Base-by-base conservation (phyloP, 129 eudicot genomes). In the Centrapalus pauciflorus region DNA sequence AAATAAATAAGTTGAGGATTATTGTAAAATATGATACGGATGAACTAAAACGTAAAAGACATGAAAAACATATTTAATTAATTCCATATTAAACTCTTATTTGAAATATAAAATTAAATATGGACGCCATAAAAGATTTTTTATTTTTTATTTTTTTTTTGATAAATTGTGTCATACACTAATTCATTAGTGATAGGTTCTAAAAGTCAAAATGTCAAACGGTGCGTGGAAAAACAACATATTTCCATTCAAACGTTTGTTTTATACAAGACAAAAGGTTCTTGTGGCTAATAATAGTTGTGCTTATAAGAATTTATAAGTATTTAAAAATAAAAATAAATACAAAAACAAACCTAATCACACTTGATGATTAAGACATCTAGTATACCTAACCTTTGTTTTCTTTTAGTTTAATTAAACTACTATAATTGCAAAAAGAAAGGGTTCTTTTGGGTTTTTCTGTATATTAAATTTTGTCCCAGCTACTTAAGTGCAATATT, bases 391-490 rank as follows among this genome's bases (percentile, higher is more conserved):
- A 74, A 64, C 52, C 48, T 38, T 20, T 40, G 5, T 38, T 74
- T n/a, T 65, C 10, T 9, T 40, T 40, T 64, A 25, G 21, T 69
- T 55, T 24, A 24, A 2, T 37, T 32, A 66, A 29, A 38, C 58
- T 64, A 57, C 66, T 64, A n/a, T n/a, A n/a, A n/a, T n/a, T 40
- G 72, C 66, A 55, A 55, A 72, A 74, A 60, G 72, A 72, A 74
- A 60, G 72, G 66, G 64, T 74, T 73, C 64, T 73, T 65, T 64
- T 73, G 72, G 71, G 78, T 41, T 64, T 55, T 64, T 21, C 70
- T 51, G 28, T 19, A 9, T 28, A n/a, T 20, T 11, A 41, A 28
- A 11, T 21, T 29, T 43, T 21, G 6, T 57, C 10, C 3, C n/a
- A n/a, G n/a, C 59, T 21, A 55, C 66, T n/a, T 43, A 41, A 64